These are phyloP conservation scores for Gossypium herbaceum DNA, from an alignment of 345 rosid species.

Conservation along the genomic window DNA sequence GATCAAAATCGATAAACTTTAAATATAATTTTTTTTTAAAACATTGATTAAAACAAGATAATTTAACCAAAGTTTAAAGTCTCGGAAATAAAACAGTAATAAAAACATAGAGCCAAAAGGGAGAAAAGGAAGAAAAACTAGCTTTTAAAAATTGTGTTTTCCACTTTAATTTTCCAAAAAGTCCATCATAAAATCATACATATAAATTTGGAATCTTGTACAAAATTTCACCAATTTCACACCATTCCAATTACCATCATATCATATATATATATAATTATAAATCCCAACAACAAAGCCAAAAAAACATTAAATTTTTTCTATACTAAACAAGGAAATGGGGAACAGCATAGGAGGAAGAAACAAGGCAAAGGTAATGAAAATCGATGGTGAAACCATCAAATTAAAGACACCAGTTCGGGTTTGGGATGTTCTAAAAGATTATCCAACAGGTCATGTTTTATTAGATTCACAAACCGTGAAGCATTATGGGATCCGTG, in stretches of 20 bases:
- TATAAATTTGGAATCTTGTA: not conserved
- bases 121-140: too few species aligned
- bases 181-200: not conserved
- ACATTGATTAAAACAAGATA: too few species aligned
- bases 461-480: constrained; percentile 74
- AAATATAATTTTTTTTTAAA: too few species aligned
- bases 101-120: too few species aligned
- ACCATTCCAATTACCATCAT: not conserved
- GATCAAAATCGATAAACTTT: rapidly evolving
- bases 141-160: not conserved
- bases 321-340: constrained; percentile 29
- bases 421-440: constrained; percentile 53
- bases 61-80: too few species aligned
- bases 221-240: constrained; percentile 14
- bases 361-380: constrained; percentile 71
- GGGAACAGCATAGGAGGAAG: constrained; percentile 64
- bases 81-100: too few species aligned
- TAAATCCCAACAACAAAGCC: not conserved
- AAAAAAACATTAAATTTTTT: not conserved
- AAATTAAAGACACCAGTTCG: constrained; percentile 61
- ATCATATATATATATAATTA: not conserved
- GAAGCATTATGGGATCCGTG: constrained; percentile 67
- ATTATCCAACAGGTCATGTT: constrained; percentile 65
- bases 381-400: constrained; percentile 73
- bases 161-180: not conserved